Percentiles rank a stretch among this genome's conserved stretches.
phyloP scores from a whole-genome alignment of 345 rosid genomes.

The Viola odorata region DNA sequence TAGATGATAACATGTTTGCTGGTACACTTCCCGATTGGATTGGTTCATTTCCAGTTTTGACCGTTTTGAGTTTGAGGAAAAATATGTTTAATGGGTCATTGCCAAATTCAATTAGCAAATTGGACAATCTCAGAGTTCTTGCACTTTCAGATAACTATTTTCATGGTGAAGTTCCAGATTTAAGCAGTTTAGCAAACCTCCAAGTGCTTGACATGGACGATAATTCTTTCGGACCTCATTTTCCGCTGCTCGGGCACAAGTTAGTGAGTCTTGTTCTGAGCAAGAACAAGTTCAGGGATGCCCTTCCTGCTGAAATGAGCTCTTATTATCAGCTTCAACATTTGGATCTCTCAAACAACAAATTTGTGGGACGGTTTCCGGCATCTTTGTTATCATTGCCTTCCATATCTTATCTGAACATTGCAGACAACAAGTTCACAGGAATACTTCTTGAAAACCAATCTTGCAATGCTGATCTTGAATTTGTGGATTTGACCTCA shows the following conservation, averaged over 20 bases:
- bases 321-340: constrained; percentile 66
- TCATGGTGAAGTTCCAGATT: constrained; percentile 62
- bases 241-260: constrained; percentile 71
- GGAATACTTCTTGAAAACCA: constrained; percentile 68
- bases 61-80: constrained; percentile 69
- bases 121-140: constrained; percentile 77
- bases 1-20: constrained; percentile 73
- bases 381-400: constrained; percentile 60
- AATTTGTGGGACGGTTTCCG: constrained; percentile 77
- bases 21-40: constrained; percentile 65
- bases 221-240: constrained; percentile 66
- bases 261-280: constrained; percentile 63
- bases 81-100: constrained; percentile 69
- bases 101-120: constrained; percentile 54
- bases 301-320: constrained; percentile 48
- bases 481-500: constrained; percentile 65
- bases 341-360: constrained; percentile 75
- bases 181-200: constrained; percentile 65
- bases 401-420: constrained; percentile 49
- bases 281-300: constrained; percentile 81
- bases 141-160: constrained; percentile 69
- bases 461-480: constrained; percentile 58
- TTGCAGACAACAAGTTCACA: constrained; percentile 75
- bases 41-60: constrained; percentile 45
- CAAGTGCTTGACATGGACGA: constrained; percentile 84